Evolutionary conservation across 164 flowering plant genomes (phyloP), one percentile per base, ranked within the genome.

Genomic region (Chimonanthus salicifolius): DNA sequence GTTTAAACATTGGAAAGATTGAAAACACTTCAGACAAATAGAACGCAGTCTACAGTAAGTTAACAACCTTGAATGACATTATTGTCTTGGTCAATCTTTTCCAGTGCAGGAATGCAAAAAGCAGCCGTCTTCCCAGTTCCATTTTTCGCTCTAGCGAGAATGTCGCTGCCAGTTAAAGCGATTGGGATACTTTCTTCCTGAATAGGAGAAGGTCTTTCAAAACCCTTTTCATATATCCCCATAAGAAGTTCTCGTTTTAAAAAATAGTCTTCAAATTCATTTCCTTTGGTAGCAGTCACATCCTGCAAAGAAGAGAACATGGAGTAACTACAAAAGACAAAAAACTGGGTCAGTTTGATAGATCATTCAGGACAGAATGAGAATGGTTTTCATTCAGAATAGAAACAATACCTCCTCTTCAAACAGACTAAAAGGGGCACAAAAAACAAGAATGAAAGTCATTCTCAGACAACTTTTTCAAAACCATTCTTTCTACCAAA

Each of bases 41-140:
- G 7, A 63, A 9, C 45, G 20, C 7, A 63, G 20, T 13, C 33
- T 1, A 33, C 33, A 33, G 68, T 54, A 44, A 5, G 18, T 44
- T 4, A 45, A 72, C 69, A 76, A 95, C 99, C 99, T 93, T 95
- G 99, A 85, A 95, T 95, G 47, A 84, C 89, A 85, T 93, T 95
- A 76, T 86, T 88, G 73, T 93, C 94, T 82, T 86, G 98, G 84
- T 95, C 99, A 83, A 93, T 93, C 78, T 90, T 95, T 83, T 95
- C 99, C 81, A 95, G 81, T 45, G 98, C 99, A 67, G 99, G 99
- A 83, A 95, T 85, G 83, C 99, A 93, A 78, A 95, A 95, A 74
- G 99, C 98, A 71, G 97, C 99, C 6, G 99, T 95, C 86, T 95
- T 95, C 69, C 99, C 99, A 18, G 99, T 95, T 66, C 99, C 99